Evolutionary conservation across 1,139 yeast species (phyloP), one percentile per base, ranked within the genome.

Genomic region (Geotrichum phurueaensis): DNA sequence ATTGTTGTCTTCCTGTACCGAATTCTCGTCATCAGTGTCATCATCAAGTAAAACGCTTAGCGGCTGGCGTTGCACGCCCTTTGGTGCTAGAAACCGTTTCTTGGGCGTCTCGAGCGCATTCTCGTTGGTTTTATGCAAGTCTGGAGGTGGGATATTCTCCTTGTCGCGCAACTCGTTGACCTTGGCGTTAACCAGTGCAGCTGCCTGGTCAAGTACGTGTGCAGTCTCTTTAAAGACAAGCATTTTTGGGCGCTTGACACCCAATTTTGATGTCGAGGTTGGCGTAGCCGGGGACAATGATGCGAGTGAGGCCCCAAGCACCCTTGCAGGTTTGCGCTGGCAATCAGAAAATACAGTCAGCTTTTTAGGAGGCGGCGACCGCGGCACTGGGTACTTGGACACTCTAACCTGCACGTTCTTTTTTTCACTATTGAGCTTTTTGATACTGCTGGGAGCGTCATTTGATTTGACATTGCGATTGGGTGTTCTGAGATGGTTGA

Each of bases 101-200:
- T 33, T 33, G 9, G 39, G 39, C 39, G 39, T 33, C n/a, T 33
- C 39, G 13, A 33, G 13, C 3, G 39, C n/a, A 12, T 33, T 33
- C 9, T 33, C 39, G 9, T 10, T 33, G n/a, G 4, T 10, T 10
- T 33, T 53, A 18, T 53, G 60, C 12, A 56, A 48, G n/a, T 29
- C 50, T 5, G 50, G 43, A 9, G 61, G 59, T 9, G 53, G 52
- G 20, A 59, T 47, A 27, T 59, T 59, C 27, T 59, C 61, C 52
- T 59, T 59, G 25, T 59, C 61, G 45, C 48, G 56, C 10, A 59
- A 39, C 31, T 51, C 25, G 25, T 54, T 53, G 15, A 55, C 54
- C 33, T 51, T 51, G 18, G 61, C 61, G 22, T 59, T 52, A 13
- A 59, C 51, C n/a, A 59, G 23, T 20, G 61, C 60, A 12, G 60